phyloP scores from a whole-genome alignment of 2,329 filamentous ascomycete species.

The Penicillium decumbens region DNA sequence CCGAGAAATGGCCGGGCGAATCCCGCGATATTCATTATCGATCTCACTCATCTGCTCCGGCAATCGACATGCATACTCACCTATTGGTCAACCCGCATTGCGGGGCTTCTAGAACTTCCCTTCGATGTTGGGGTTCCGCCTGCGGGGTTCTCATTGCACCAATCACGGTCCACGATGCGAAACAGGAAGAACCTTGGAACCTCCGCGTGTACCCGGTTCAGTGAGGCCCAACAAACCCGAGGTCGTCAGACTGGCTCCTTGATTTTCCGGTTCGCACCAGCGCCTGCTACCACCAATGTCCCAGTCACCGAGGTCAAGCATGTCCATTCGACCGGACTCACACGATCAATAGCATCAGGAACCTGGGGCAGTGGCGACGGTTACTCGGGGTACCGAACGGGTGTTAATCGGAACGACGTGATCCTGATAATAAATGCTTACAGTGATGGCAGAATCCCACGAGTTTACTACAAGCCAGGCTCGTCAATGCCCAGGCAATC shows the following conservation, averaged over 20 bases:
- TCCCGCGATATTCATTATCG: conserved; percentile 1
- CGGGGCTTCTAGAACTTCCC: conserved; percentile 2
- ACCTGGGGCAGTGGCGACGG: conserved; percentile 20
- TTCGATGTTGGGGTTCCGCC: conserved; percentile 1
- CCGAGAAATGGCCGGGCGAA: conserved; percentile 18
- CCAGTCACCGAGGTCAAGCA: conserved; percentile 10
- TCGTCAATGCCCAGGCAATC: not conserved
- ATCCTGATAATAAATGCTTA: not conserved
- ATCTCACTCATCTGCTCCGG: not conserved
- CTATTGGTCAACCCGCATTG: conserved; percentile 3
- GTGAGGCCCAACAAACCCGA: conserved; percentile 12
- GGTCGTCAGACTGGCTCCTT: conserved; percentile 16
- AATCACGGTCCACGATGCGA: too few relatives aligned
- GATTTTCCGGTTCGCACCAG: conserved; percentile 13
- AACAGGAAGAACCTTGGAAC: conserved; percentile 10
- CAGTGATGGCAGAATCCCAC: not conserved
- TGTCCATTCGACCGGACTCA: conserved; percentile 18
- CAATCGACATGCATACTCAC: not conserved
- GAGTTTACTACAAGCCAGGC: not conserved
- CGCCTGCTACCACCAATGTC: conserved; percentile 18
- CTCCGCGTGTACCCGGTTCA: conserved; percentile 12
- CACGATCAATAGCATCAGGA: conserved; percentile 18
- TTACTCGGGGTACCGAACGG: too few relatives aligned
- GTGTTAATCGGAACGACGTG: not conserved
- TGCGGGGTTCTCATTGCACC: too few relatives aligned